Evolutionary conservation across 2,329 filamentous ascomycete genomes (phyloP).

Genomic region (Penicillium fuscoglaucum): DNA sequence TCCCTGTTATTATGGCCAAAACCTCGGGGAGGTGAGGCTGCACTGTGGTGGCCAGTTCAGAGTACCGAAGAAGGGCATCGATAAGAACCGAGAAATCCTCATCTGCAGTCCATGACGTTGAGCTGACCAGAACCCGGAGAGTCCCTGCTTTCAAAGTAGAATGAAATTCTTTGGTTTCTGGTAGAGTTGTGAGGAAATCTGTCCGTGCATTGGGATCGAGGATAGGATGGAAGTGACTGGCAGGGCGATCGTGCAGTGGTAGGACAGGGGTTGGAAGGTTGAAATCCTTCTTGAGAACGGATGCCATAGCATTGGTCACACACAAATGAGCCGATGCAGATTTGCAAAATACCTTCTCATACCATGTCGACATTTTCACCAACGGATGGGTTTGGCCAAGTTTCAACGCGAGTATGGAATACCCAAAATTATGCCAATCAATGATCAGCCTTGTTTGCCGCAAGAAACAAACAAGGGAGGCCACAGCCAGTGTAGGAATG

Average conservation of each 20-base stretch:
- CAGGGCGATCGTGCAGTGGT: conserved; percentile 83
- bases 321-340: conserved; percentile 74
- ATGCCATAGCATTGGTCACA: conserved; percentile 85
- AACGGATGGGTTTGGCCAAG: conserved; percentile 67
- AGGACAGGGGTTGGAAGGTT: conserved; percentile 64
- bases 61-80: conserved; percentile 75
- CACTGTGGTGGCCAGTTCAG: conserved; percentile 50
- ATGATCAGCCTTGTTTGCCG: conserved; percentile 81
- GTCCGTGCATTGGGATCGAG: conserved; percentile 53
- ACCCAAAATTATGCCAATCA: conserved; percentile 99
- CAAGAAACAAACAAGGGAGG: conserved; percentile 69
- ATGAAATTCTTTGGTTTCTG: conserved; percentile 63
- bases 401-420: conserved; percentile 78
- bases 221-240: conserved; percentile 73
- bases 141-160: conserved; percentile 59
- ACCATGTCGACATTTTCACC: conserved; percentile 73
- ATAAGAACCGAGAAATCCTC: conserved; percentile 92
- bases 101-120: conserved; percentile 95
- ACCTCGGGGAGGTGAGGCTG: conserved; percentile 60
- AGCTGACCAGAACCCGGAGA: conserved; percentile 77
- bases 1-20: conserved; percentile 91
- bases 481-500: conserved; percentile 82
- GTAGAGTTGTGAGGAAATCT: conserved; percentile 64
- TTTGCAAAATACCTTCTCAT: conserved; percentile 72
- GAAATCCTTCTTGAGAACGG: conserved; percentile 68